Conservation (phyloP, 2,329 filamentous ascomycete species). For the Cladophialophora carrionii region DNA sequence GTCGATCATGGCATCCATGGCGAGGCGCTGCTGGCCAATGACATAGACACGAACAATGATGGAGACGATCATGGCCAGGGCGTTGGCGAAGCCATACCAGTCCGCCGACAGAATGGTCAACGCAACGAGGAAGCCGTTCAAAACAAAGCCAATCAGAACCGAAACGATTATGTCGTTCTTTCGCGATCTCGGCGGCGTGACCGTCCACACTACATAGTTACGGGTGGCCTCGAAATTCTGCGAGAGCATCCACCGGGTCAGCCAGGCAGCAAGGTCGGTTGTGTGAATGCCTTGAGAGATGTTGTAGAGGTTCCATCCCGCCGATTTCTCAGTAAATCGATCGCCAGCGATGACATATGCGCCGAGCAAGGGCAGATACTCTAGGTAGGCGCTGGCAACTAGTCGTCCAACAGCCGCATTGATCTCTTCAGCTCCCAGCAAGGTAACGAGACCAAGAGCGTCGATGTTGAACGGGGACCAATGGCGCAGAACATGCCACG, state of each 20-base stretch:
- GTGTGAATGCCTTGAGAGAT: constrained; percentile 36
- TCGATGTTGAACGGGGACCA: constrained; percentile 37
- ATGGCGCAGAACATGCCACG: constrained; percentile 25
- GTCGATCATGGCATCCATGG: constrained; percentile 27
- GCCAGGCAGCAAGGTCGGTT: constrained; percentile 33
- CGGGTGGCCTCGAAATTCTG: constrained; percentile 31
- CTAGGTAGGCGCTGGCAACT: constrained; percentile 32
- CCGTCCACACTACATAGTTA: constrained; percentile 27
- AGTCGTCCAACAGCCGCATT: constrained; percentile 35
- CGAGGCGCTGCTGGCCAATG: constrained; percentile 25
- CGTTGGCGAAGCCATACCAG: constrained; percentile 35
- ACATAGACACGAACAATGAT: constrained; percentile 29
- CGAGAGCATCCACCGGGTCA: constrained; percentile 33
- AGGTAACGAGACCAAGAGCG: constrained; percentile 38
- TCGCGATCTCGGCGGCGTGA: constrained; percentile 21
- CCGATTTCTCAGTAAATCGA: constrained; percentile 31
- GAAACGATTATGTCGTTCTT: constrained; percentile 16
- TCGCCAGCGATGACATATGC: constrained; percentile 37
- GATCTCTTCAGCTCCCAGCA: constrained; percentile 38
- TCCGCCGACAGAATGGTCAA: constrained; percentile 28
- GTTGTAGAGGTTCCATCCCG: constrained; percentile 39
- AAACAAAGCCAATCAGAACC: constrained; percentile 24
- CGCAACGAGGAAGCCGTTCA: constrained; percentile 28
- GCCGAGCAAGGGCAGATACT: constrained; percentile 38
- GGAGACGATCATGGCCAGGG: constrained; percentile 32